A percentile compares a stretch with the other conserved stretches of the same genome.
phyloP scores from a whole-genome alignment of 2,329 filamentous ascomycete genomes.

The Colletotrichum sp. region DNA sequence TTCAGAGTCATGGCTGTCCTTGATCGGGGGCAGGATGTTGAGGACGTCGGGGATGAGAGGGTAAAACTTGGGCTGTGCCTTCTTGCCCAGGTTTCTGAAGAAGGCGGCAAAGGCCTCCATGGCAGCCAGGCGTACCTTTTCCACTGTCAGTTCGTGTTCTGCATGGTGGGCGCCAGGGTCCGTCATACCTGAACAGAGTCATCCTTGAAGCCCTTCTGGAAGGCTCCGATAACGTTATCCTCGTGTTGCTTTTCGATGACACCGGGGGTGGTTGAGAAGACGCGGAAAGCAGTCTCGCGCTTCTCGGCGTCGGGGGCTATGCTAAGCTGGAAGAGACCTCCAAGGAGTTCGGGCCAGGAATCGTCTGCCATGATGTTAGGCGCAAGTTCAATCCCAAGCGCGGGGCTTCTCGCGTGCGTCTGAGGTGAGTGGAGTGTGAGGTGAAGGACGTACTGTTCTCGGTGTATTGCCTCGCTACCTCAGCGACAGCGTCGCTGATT shows the following conservation, averaged over 20 bases:
- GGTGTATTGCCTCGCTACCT: conserved; percentile 92
- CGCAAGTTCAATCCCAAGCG: not conserved
- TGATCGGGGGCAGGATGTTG: conserved; percentile 92
- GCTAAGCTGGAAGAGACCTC: conserved; percentile 86
- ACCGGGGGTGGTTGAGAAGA: conserved; percentile 92
- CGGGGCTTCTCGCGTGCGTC: not conserved
- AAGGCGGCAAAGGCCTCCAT: conserved; percentile 98
- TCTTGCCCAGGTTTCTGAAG: conserved; percentile 90
- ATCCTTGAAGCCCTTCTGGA: conserved; percentile 92
- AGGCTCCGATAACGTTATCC: conserved; percentile 85
- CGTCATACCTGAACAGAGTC: conserved; percentile 72
- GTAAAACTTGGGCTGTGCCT: conserved; percentile 87
- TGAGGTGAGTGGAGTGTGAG: not conserved
- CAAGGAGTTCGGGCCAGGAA: conserved; percentile 88
- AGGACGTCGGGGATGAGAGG: conserved; percentile 87
- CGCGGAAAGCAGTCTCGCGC: conserved; percentile 91
- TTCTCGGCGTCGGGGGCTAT: conserved; percentile 83
- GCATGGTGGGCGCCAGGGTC: not conserved
- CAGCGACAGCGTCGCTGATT: conserved; percentile 95
- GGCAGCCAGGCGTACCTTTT: conserved; percentile 84
- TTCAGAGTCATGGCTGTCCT: conserved; percentile 88
- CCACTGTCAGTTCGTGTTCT: not conserved
- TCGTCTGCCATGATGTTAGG: conserved; percentile 60
- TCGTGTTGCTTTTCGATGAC: conserved; percentile 98
- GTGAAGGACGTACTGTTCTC: conserved; percentile 74